phyloP scores from a whole-genome alignment of 768 basidiomycete species.

The Porpolomopsis calyptriformis region DNA sequence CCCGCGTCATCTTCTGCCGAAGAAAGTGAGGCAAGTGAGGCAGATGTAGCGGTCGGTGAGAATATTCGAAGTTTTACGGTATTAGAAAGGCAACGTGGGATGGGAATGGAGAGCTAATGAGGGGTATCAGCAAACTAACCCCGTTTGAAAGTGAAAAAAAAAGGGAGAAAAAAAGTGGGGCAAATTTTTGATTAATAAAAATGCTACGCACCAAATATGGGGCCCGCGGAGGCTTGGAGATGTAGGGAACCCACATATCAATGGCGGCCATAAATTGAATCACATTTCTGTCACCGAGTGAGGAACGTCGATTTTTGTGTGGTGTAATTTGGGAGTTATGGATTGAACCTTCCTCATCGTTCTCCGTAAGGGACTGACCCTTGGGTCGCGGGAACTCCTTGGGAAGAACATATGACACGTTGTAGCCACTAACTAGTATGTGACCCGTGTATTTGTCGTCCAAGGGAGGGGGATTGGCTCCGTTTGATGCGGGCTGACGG shows the following conservation, averaged over 20 bases:
- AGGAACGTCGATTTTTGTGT: conserved; percentile 36
- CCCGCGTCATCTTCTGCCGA: conserved; percentile 61
- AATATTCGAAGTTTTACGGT: conserved; percentile 66
- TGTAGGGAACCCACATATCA: conserved; percentile 63
- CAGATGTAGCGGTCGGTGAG: conserved; percentile 41
- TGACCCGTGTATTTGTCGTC: conserved; percentile 65
- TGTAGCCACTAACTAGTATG: conserved; percentile 67
- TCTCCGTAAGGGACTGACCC: conserved; percentile 14
- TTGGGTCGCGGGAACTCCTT: conserved; percentile 41
- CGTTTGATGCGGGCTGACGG: conserved; percentile 15
- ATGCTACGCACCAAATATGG: conserved; percentile 55
- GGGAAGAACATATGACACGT: conserved; percentile 67
- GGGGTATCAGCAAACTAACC: background rate
- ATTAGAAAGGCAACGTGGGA: conserved; percentile 70
- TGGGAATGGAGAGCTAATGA: conserved; percentile 60
- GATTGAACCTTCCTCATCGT: conserved; percentile 19
- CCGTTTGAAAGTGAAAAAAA: background rate
- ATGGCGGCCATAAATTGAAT: conserved; percentile 76
- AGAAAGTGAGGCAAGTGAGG: conserved; percentile 65
- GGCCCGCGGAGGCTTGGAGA: conserved; percentile 54
- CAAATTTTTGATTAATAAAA: background rate
- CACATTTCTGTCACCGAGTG: conserved; percentile 47
- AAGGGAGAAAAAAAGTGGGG: too few relatives aligned
- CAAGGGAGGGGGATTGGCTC: conserved; percentile 31
- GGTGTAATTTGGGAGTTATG: conserved; percentile 13